A percentile compares a stretch with the other conserved stretches of the same genome.
phyloP scores from a whole-genome alignment of 306 rosid genomes.

The Alnus glutinosa region DNA sequence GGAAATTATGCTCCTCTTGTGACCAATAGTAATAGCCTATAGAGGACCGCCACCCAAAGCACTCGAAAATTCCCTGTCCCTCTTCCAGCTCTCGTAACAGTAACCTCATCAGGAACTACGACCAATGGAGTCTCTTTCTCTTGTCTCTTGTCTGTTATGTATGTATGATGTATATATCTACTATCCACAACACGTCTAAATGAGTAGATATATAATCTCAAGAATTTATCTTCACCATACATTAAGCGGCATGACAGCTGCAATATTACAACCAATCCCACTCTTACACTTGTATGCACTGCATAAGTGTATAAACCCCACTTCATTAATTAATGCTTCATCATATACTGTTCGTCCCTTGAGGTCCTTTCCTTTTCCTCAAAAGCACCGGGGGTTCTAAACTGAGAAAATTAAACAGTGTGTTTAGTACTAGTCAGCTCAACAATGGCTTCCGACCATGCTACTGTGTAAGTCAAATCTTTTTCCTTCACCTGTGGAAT shows the following conservation, averaged over 20 bases:
- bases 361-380: constrained; percentile 14
- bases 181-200: neutral
- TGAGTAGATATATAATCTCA: neutral
- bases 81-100: too few species aligned
- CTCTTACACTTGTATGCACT: neutral
- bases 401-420: too few species aligned
- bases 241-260: neutral
- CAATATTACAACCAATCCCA: neutral
- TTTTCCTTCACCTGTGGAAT: neutral
- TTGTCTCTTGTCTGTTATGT: too few species aligned
- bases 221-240: neutral
- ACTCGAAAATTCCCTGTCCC: neutral
- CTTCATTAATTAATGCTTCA: neutral
- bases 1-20: neutral
- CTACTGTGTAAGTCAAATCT: neutral
- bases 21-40: neutral
- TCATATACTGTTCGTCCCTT: neutral
- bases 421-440: neutral
- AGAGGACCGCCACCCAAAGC: neutral
- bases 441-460: neutral
- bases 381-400: constrained; percentile 3
- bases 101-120: neutral
- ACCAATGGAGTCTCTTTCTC: constrained; percentile 6
- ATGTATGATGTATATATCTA: too few species aligned
- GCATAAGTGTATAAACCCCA: neutral